phyloP scores from a whole-genome alignment of 148 eudicot species.

The Drosera capensis region DNA sequence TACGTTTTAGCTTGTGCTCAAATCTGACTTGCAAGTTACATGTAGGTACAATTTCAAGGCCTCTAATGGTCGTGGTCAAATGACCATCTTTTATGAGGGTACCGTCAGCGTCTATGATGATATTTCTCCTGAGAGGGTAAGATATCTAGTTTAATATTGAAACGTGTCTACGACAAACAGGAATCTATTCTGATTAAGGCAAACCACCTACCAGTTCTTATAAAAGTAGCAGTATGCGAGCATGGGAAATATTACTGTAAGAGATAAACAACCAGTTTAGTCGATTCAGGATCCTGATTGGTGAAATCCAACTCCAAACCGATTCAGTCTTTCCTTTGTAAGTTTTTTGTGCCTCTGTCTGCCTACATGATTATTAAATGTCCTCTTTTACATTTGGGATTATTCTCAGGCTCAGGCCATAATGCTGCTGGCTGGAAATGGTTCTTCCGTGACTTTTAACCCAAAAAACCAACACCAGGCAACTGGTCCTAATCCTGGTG shows the following conservation, averaged over 20 bases:
- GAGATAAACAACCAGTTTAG: too few relatives aligned
- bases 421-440: slow-evolving; percentile 48
- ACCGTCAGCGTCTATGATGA: slow-evolving; percentile 33
- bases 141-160: too few relatives aligned
- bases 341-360: slow-evolving; percentile 1
- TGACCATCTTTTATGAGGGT: slow-evolving; percentile 55
- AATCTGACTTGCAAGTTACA: not conserved
- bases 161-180: too few relatives aligned
- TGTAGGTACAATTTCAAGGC: slow-evolving; percentile 25
- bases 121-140: slow-evolving; percentile 54
- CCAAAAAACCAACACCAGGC: slow-evolving; percentile 19
- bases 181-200: too few relatives aligned
- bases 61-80: slow-evolving; percentile 23
- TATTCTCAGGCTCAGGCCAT: slow-evolving; percentile 49
- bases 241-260: too few relatives aligned
- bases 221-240: too few relatives aligned
- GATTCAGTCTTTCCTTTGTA: too few relatives aligned
- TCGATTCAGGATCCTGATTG: not conserved
- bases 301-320: too few relatives aligned
- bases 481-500: too few relatives aligned
- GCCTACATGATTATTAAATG: not conserved
- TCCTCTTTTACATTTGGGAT: not conserved
- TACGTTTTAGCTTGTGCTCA: not conserved
- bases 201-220: too few relatives aligned
- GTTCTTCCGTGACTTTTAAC: slow-evolving; percentile 11